phyloP scores from a whole-genome alignment of 2,329 filamentous ascomycete genomes.

The Fusarium sp. region DNA sequence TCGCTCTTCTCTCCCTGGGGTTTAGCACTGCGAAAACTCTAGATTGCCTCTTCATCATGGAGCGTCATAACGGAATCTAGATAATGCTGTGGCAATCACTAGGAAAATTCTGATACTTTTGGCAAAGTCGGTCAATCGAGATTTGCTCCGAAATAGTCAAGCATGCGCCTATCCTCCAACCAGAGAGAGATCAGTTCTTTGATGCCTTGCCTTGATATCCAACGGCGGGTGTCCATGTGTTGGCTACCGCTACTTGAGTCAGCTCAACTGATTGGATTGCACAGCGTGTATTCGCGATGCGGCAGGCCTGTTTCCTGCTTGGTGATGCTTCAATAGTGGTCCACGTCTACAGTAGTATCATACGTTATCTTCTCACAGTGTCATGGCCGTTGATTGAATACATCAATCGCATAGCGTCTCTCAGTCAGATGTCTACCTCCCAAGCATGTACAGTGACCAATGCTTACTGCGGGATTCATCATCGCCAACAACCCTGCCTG shows the following conservation, averaged over 20 bases:
- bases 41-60: constrained; percentile 27
- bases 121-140: not conserved
- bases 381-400: not conserved
- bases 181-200: not conserved
- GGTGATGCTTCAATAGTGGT: not conserved
- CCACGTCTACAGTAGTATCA: constrained; percentile 13
- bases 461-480: not conserved
- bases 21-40: constrained; percentile 28
- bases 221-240: not conserved
- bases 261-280: constrained; percentile 16
- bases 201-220: constrained; percentile 14
- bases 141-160: not conserved
- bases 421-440: not conserved
- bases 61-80: constrained; percentile 26
- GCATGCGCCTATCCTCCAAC: not conserved
- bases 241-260: constrained; percentile 30
- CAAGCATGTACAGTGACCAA: not conserved
- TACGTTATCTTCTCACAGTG: not conserved
- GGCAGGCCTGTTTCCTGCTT: constrained; percentile 14
- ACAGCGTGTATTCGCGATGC: constrained; percentile 10
- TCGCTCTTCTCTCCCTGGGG: constrained; percentile 38
- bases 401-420: not conserved
- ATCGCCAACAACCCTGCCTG: not conserved
- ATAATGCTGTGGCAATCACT: constrained; percentile 25
- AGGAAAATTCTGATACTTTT: constrained; percentile 14